Evolutionary conservation across 2,329 filamentous ascomycete genomes (phyloP), one percentile per base, ranked within the genome.

Genomic region (Cladobotryum mycophilum): DNA sequence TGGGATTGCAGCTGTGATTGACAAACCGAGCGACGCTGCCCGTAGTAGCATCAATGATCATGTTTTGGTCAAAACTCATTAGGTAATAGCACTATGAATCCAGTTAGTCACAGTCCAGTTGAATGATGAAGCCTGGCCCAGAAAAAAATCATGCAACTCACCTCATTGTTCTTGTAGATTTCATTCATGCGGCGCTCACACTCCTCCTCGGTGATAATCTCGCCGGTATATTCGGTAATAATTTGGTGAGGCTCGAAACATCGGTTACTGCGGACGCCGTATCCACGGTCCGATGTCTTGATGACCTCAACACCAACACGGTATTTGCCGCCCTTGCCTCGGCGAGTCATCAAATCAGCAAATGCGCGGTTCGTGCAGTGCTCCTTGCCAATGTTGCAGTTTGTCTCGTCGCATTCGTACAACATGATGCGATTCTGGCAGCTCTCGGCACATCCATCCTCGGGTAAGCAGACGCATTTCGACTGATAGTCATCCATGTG

Each of bases 41-140:
- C 50, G 89, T 89, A 25, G 91, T 96, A 34, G 92, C 93, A 72
- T 99, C 93, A 57, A 99, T 95, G 61, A 97, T 95, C 84, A 97
- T 93, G 68, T 95, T 93, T 68, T 96, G 90, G 64, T 97, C 91
- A 65, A 97, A 96, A 50, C 89, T 90, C 93, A 99, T 99, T 45
- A 99, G 76, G 68, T 99, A 99, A 69, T 96, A 97, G 70, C 90
- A 96, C 88, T 96, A 59, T 25, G 45, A 18, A 20, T 3, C 9
- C 25, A 30, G 25, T 30, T 6, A 30, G 25, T 30, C 25, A 2
- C 25, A 30, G 25, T 30, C 25, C 9, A 2, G 6, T 11, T 30
- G 25, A 5, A 30, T 30, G 6, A 11, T 6, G 11, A 38, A 17
- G 5, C 2, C 36, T 9, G 6, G 7, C 9, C n/a, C n/a, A n/a